phyloP scores from a whole-genome alignment of 306 rosid species.

The Chamaecrista fasciculata region DNA sequence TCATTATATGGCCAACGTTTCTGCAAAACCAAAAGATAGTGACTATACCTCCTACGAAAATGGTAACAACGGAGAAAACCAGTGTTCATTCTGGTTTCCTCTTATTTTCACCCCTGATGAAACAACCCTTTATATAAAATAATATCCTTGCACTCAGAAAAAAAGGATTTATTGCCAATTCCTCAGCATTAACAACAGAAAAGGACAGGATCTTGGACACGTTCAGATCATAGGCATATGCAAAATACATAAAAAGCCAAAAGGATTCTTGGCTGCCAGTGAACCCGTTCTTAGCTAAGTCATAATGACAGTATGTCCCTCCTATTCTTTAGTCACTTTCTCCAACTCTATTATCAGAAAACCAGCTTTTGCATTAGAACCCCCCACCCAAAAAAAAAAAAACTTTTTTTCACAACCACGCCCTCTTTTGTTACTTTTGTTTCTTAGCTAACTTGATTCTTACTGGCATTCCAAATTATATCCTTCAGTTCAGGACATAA shows the following conservation, averaged over 20 bases:
- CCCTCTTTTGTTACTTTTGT: not conserved
- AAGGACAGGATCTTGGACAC: conserved; percentile 52
- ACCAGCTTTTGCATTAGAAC: conserved; percentile 22
- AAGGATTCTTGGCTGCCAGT: conserved; percentile 24
- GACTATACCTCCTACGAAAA: conserved; percentile 21
- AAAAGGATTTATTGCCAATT: conserved; percentile 33
- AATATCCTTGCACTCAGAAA: conserved; percentile 5
- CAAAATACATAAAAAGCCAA: conserved; percentile 33
- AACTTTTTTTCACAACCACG: not conserved
- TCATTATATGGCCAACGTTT: not conserved
- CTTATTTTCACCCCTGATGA: conserved; percentile 23
- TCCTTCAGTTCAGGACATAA: no score
- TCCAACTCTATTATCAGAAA: conserved; percentile 17
- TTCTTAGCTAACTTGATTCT: no score
- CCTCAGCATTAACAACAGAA: conserved; percentile 39
- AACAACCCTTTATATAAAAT: conserved; percentile 6
- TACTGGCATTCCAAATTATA: no score
- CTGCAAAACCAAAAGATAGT: conserved; percentile 14
- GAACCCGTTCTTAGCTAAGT: conserved; percentile 42
- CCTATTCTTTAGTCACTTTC: conserved; percentile 28
- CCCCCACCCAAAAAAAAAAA: not conserved
- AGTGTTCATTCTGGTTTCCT: conserved; percentile 1
- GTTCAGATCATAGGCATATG: conserved; percentile 33
- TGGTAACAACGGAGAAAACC: conserved; percentile 5
- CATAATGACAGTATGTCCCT: conserved; percentile 52